These are phyloP conservation scores for Trichoderma reesei DNA, from an alignment of 495 filamentous ascomycete genomes.

Conservation along the genomic window DNA sequence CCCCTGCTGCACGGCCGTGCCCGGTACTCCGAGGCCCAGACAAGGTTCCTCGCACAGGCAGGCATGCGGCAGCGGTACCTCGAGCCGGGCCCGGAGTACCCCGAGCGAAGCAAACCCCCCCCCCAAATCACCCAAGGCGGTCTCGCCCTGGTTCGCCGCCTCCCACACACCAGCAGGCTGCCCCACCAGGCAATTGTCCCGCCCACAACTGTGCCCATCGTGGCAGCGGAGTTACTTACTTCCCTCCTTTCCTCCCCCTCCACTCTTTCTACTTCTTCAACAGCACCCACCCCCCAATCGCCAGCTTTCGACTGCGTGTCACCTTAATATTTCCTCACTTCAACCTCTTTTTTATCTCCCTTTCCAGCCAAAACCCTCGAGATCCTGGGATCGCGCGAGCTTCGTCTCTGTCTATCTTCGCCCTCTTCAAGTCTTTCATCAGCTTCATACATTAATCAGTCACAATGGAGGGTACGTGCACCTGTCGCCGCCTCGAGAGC, in stretches of 20 bases:
- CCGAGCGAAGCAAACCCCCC: background rate
- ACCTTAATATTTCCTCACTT: slow-evolving; percentile 9
- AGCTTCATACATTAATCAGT: slow-evolving; percentile 32
- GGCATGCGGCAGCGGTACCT: background rate
- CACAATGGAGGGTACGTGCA: slow-evolving; percentile 43
- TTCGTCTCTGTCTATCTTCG: slow-evolving; percentile 26
- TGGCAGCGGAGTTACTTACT: slow-evolving; percentile 6
- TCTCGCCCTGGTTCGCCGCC: slow-evolving; percentile 8
- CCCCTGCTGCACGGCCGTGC: background rate
- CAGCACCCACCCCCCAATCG: slow-evolving; percentile 8
- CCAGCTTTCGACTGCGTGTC: slow-evolving; percentile 7
- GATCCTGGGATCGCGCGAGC: slow-evolving; percentile 37
- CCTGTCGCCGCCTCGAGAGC: slow-evolving; percentile 12
- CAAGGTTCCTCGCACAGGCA: background rate
- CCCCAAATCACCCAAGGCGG: background rate
- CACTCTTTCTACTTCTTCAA: slow-evolving; percentile 8
- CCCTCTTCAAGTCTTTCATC: slow-evolving; percentile 25
- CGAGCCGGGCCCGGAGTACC: background rate
- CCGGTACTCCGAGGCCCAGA: background rate
- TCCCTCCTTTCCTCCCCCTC: slow-evolving; percentile 10
- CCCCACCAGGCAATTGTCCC: slow-evolving; percentile 2
- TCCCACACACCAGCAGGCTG: background rate
- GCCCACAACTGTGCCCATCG: slow-evolving; percentile 8
- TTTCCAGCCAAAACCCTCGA: slow-evolving; percentile 21
- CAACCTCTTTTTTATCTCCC: background rate